Percentiles rank a stretch among this genome's conserved stretches.
These are phyloP conservation scores for Colletotrichum siamense DNA, from an alignment of 2,329 filamentous ascomycete species.

Conservation along the genomic window DNA sequence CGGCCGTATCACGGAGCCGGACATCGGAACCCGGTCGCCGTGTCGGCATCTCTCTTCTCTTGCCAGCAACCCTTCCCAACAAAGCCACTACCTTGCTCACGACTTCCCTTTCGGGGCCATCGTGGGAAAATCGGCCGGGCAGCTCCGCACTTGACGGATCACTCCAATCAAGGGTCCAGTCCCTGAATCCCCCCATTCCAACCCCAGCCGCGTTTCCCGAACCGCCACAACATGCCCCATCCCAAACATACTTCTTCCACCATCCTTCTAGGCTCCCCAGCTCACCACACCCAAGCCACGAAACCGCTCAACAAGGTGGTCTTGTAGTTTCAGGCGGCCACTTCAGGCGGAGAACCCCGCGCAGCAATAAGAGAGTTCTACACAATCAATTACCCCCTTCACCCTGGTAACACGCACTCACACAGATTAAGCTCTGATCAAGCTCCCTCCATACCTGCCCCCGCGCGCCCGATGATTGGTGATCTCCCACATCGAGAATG, in stretches of 20 bases:
- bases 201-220: not conserved
- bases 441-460: not conserved
- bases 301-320: not conserved
- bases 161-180: not conserved
- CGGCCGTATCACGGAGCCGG: not conserved
- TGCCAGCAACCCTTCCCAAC: not conserved
- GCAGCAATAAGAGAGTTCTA: not conserved
- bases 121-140: not conserved
- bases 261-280: not conserved
- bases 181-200: not conserved
- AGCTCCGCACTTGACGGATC: not conserved
- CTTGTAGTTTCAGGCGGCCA: not conserved
- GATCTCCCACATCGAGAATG: not conserved
- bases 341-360: not conserved
- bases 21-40: not conserved
- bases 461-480: not conserved
- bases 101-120: not conserved
- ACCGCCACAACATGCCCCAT: not conserved
- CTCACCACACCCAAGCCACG: not conserved
- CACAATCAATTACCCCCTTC: too few relatives aligned
- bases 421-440: not conserved
- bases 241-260: not conserved
- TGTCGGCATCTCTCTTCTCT: not conserved
- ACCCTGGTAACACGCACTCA: not conserved
- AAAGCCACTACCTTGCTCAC: not conserved